A percentile compares a stretch with the other conserved stretches of the same genome.
These are phyloP conservation scores for Nicotiana attenuata DNA, from an alignment of 257 asterid genomes.

Conservation along the genomic window DNA sequence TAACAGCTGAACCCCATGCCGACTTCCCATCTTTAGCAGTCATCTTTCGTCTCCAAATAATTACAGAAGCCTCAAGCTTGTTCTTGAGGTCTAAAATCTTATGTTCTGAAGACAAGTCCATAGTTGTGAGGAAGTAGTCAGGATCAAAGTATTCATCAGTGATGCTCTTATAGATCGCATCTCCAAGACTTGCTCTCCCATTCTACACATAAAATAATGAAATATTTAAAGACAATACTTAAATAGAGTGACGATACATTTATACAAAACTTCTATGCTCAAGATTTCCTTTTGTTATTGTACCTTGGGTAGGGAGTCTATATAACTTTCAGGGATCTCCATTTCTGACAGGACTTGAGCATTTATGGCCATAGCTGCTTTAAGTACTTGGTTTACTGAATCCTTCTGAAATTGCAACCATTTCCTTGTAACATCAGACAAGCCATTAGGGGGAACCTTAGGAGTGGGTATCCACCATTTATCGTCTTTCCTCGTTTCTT, in stretches of 20 bases:
- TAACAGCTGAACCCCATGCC: slow-evolving; percentile 63
- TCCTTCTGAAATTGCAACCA: slow-evolving; percentile 87
- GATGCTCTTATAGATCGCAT: slow-evolving; percentile 55
- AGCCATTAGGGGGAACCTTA: slow-evolving; percentile 64
- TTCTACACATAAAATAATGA: slow-evolving; percentile 25
- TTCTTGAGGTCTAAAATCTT: slow-evolving; percentile 62
- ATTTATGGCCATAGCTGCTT: slow-evolving; percentile 93
- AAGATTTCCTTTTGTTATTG: not conserved
- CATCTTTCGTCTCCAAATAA: slow-evolving; percentile 70
- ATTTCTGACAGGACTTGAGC: slow-evolving; percentile 71
- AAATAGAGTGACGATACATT: not conserved
- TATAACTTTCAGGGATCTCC: slow-evolving; percentile 76
- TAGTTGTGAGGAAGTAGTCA: slow-evolving; percentile 34
- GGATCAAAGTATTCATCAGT: slow-evolving; percentile 73
- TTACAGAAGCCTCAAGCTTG: slow-evolving; percentile 62
- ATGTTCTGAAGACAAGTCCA: slow-evolving; percentile 58
- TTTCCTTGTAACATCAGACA: slow-evolving; percentile 63
- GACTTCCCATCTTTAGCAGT: slow-evolving; percentile 55
- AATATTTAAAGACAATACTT: not conserved
- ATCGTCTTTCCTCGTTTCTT: slow-evolving; percentile 39
- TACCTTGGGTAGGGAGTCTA: slow-evolving; percentile 92
- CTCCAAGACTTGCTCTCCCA: slow-evolving; percentile 72
- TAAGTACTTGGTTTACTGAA: slow-evolving; percentile 74
- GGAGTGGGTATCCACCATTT: slow-evolving; percentile 98
- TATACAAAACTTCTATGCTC: not conserved